A percentile compares a stretch with the other conserved stretches of the same genome.
Evolutionary conservation across 2,329 filamentous ascomycete genomes (phyloP).

Genomic region (Aspergillaceae sp.): DNA sequence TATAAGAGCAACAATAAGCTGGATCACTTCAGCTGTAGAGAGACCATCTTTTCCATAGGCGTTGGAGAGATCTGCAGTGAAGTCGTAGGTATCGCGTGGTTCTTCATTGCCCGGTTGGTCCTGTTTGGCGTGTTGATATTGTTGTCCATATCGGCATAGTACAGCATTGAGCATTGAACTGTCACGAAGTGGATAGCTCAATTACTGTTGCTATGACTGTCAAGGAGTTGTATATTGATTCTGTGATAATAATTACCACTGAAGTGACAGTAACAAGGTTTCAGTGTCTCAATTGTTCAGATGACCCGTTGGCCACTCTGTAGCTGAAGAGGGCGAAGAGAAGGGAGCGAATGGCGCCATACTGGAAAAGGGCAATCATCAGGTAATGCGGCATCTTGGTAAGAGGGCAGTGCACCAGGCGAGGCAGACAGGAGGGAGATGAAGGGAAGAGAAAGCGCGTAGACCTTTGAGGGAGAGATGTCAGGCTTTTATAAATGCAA

Average conservation of each 20-base stretch:
- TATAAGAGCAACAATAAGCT: background rate
- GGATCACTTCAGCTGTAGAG: background rate
- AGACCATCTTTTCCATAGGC: background rate
- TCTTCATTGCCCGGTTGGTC: too few relatives aligned
- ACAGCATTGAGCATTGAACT: background rate
- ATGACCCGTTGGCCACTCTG: background rate
- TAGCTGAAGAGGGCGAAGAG: background rate
- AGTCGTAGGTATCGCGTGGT: background rate
- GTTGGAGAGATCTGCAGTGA: background rate
- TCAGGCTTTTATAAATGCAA: too few relatives aligned
- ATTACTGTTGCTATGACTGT: too few relatives aligned
- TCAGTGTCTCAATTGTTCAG: background rate
- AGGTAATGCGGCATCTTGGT: background rate
- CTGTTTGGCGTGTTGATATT: background rate
- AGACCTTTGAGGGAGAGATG: background rate
- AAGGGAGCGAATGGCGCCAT: background rate
- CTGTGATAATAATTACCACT: too few relatives aligned
- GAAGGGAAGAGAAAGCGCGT: background rate
- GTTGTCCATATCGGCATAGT: background rate
- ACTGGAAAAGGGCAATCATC: background rate
- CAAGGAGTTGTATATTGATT: too few relatives aligned
- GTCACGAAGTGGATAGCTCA: background rate
- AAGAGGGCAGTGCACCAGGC: background rate
- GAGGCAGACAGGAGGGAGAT: background rate
- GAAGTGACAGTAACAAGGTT: background rate